Evolutionary conservation across 257 asterid species (phyloP).

Genomic region (Forsythia viridissima): DNA sequence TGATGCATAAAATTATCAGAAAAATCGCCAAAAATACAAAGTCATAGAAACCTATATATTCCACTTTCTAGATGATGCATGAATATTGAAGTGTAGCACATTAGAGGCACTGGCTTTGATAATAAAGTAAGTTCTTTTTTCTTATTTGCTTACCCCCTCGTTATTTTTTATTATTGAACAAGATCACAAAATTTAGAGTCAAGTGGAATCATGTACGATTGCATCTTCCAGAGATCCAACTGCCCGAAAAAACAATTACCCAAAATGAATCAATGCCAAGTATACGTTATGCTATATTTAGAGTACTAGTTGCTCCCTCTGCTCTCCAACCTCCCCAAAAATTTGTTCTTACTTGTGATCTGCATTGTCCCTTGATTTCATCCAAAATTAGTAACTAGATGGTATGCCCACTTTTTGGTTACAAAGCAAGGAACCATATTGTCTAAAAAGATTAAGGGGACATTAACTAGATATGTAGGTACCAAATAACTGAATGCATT

Average conservation of each 20-base stretch:
- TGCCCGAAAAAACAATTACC: neutral
- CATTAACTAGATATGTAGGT: neutral
- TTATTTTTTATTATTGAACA: neutral
- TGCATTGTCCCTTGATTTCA: neutral
- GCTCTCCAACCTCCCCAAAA: neutral
- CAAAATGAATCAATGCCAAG: neutral
- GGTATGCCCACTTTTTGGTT: slow-evolving; percentile 1
- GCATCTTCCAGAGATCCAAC: neutral
- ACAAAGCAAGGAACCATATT: slow-evolving; percentile 3
- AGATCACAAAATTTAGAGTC: neutral
- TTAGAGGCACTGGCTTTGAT: neutral
- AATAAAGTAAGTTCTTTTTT: neutral
- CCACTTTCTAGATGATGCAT: slow-evolving; percentile 11
- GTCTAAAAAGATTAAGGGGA: neutral
- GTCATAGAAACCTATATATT: slow-evolving; percentile 10
- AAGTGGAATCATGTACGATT: neutral
- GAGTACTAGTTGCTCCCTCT: neutral
- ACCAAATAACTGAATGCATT: neutral
- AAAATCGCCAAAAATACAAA: neutral
- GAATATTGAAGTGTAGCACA: neutral
- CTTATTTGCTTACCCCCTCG: neutral
- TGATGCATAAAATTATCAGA: neutral
- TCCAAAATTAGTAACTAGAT: neutral
- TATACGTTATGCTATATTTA: neutral
- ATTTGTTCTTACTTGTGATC: neutral